Percentiles rank a stretch among this genome's conserved stretches.
phyloP scores from a whole-genome alignment of 2,329 filamentous ascomycete species.

The Cladophialophora bantiana region DNA sequence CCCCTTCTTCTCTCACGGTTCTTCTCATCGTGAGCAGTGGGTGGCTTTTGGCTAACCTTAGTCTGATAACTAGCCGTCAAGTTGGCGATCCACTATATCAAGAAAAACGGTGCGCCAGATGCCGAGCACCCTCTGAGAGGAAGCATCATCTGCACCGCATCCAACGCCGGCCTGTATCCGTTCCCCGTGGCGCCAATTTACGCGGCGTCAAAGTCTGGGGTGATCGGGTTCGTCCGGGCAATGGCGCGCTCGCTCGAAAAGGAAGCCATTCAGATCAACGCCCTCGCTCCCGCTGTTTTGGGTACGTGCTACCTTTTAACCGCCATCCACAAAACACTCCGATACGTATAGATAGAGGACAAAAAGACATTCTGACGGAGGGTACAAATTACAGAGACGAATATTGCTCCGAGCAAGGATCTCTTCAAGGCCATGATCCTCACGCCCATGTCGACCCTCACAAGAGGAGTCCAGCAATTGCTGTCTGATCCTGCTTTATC shows the following conservation, averaged over 20 bases:
- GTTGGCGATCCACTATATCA: constrained; percentile 59
- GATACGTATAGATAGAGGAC: too few species aligned
- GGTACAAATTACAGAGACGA: constrained; percentile 45
- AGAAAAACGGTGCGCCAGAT: constrained; percentile 49
- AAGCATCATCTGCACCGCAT: constrained; percentile 61
- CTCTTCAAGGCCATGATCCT: constrained; percentile 58
- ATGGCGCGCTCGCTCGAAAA: constrained; percentile 49
- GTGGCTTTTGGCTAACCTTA: too few species aligned
- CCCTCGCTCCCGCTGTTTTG: constrained; percentile 58
- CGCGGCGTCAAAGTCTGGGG: constrained; percentile 56
- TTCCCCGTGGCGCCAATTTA: constrained; percentile 61
- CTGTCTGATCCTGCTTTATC: constrained; percentile 50
- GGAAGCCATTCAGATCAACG: constrained; percentile 59
- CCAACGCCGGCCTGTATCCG: constrained; percentile 61
- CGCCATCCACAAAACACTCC: too few species aligned
- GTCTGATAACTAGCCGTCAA: constrained; percentile 57
- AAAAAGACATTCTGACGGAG: too few species aligned
- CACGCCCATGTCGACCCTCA: constrained; percentile 60
- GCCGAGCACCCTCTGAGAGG: constrained; percentile 44
- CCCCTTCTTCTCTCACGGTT: too few species aligned
- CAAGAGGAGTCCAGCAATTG: constrained; percentile 55
- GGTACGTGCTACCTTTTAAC: constrained; percentile 49
- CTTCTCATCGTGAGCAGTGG: too few species aligned
- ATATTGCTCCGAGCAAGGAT: constrained; percentile 53
- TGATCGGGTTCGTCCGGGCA: constrained; percentile 59